Conservation (phyloP, 768 basidiomycete genomes). For the Auricularia sp. region DNA sequence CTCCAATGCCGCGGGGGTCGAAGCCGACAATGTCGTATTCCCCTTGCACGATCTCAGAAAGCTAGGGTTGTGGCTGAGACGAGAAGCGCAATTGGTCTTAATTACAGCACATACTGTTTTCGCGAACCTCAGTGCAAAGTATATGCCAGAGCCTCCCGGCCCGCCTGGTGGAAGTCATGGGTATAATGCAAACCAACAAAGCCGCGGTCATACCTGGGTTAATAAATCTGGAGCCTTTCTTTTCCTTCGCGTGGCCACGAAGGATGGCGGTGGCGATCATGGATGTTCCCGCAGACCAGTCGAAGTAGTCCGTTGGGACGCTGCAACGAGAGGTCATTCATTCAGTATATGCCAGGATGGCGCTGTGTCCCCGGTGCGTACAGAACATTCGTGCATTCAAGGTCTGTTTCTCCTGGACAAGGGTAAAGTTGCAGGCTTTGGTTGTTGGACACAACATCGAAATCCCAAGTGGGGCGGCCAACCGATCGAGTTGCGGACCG, state of each 20-base stretch:
- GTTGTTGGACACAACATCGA: neutral
- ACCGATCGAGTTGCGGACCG: too few relatives aligned
- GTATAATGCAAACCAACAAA: neutral
- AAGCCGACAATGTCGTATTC: neutral
- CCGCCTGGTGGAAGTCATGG: neutral
- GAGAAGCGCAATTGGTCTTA: neutral
- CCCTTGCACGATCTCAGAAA: neutral
- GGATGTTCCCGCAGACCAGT: neutral
- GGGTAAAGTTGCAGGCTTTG: neutral
- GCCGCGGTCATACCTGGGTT: neutral
- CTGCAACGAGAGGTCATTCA: neutral
- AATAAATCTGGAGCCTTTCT: neutral
- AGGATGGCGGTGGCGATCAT: neutral
- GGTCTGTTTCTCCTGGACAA: neutral
- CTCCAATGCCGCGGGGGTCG: neutral
- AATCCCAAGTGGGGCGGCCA: neutral
- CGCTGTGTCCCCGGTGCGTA: neutral
- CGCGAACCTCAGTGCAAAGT: neutral
- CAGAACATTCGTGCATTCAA: neutral
- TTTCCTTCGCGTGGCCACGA: neutral
- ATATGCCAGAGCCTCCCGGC: neutral
- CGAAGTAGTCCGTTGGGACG: neutral
- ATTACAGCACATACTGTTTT: neutral
- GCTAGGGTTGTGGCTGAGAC: neutral
- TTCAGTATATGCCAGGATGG: neutral